Conservation (phyloP, 495 filamentous ascomycete genomes). For the Penicillium daleae region DNA sequence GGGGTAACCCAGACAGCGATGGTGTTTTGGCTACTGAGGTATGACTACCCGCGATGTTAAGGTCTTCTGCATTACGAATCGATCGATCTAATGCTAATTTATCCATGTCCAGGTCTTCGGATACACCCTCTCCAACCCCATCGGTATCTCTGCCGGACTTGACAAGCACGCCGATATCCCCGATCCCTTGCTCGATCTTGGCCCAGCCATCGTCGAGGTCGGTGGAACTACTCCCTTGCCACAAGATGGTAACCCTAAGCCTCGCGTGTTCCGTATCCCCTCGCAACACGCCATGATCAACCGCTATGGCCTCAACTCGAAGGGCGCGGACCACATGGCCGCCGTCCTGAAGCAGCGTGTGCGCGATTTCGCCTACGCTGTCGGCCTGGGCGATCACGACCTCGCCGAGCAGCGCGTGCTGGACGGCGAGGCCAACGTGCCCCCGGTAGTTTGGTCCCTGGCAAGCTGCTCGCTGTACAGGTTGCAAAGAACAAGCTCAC, state of each 20-base stretch:
- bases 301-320: conserved; percentile 87
- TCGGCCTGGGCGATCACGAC: conserved; percentile 65
- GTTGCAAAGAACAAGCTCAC: conserved; percentile 97
- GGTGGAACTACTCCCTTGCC: conserved; percentile 85
- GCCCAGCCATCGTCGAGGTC: conserved; percentile 83
- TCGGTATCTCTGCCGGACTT: conserved; percentile 89
- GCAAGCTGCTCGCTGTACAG: conserved; percentile 85
- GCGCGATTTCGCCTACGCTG: conserved; percentile 69
- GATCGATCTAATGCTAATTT: conserved; percentile 13
- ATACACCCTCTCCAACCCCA: conserved; percentile 75
- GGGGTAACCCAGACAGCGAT: conserved; percentile 56
- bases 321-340: conserved; percentile 85
- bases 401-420: conserved; percentile 71
- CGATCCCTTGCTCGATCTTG: conserved; percentile 77
- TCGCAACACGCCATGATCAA: conserved; percentile 87
- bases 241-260: conserved; percentile 83
- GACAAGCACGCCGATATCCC: conserved; percentile 93
- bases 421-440: conserved; percentile 66
- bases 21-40: conserved; percentile 58
- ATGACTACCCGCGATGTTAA: conserved; percentile 9
- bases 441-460: conserved; percentile 75
- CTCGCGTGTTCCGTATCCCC: conserved; percentile 84
- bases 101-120: conserved; percentile 68
- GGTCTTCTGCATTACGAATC: neutral
- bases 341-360: conserved; percentile 77